A percentile compares a stretch with the other conserved stretches of the same genome.
Evolutionary conservation across 495 filamentous ascomycete species (phyloP).

Genomic region (Articulospora tetracladia): DNA sequence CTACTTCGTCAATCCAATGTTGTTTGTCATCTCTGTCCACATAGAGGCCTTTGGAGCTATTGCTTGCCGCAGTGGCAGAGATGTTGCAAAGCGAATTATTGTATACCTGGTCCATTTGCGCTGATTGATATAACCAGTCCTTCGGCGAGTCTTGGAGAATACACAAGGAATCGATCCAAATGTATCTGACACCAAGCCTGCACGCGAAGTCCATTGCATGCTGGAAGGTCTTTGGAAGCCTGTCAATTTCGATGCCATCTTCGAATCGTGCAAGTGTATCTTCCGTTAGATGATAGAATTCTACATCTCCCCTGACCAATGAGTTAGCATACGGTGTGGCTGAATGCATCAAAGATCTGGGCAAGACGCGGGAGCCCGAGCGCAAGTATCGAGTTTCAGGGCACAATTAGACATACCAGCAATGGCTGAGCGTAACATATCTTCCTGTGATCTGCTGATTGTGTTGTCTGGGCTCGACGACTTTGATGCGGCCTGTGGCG

Average conservation of each 20-base stretch:
- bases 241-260: conserved; percentile 5
- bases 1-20: conserved; percentile 5
- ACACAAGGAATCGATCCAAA: conserved; percentile 23
- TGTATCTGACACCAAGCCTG: conserved; percentile 5
- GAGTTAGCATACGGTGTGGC: neutral
- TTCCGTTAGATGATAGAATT: conserved; percentile 3
- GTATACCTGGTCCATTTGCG: conserved; percentile 9
- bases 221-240: conserved; percentile 10
- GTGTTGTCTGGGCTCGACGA: conserved; percentile 3
- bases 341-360: neutral
- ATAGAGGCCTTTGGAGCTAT: neutral
- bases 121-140: conserved; percentile 9
- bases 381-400: too few relatives aligned
- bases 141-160: conserved; percentile 15
- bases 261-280: conserved; percentile 4
- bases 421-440: conserved; percentile 10
- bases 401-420: conserved; percentile 5
- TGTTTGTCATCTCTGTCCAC: neutral
- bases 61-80: conserved; percentile 5
- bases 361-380: too few relatives aligned
- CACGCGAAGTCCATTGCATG: conserved; percentile 7
- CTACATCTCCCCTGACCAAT: neutral
- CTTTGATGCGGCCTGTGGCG: neutral
- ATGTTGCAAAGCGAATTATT: conserved; percentile 12
- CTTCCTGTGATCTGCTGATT: neutral